Base-by-base conservation (phyloP, 2,329 filamentous ascomycete genomes). In the Alternaria viburni region DNA sequence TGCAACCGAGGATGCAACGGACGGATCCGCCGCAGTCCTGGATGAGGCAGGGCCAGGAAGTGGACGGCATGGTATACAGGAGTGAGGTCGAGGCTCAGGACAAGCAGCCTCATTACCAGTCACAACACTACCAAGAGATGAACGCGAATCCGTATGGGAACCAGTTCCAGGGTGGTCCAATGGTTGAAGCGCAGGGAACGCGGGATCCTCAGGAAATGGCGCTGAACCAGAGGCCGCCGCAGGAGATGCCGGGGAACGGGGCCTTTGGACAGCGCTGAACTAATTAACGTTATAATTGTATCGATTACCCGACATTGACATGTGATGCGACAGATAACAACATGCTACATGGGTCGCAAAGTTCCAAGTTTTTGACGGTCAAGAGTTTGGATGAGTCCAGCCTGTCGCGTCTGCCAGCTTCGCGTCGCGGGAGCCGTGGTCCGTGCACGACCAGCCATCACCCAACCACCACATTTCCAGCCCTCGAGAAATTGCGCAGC, bases 391-490 rank as follows among this genome's bases (percentile, higher is more conserved):
- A 43, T 45, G 32, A 50, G 44, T 59, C 56, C 50, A 59, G 56
- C 56, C 60, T 26, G 32, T 25, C 25, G 47, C 50, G 49, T 21
- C 47, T 26, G 25, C 28, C 23, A 30, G 11, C 19, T 36, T 32
- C 49, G 36, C 30, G 10, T 41, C 49, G 49, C 49, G 30, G 12
- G 19, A 17, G 32, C n/a, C 3, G 23, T 23, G n/a, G 56, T 13
- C 68, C 66, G 69, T 69, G 65, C 61, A 17, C 62, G 63, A 64
- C 51, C 70, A 73, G 66, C 69, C 70, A 68, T 68, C 62, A 67
- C 71, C 73, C 49, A 74, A 70, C 74, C 74, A 71, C 72, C 72
- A 67, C 50, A 67, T 71, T 73, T 73, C 71, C 73, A 66, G 71
- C 72, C 72, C 70, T 70, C 67, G 56, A 61, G 63, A 67, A 54